Conservation (phyloP, 75 land plant genomes). For the Cryptomeria japonica region DNA sequence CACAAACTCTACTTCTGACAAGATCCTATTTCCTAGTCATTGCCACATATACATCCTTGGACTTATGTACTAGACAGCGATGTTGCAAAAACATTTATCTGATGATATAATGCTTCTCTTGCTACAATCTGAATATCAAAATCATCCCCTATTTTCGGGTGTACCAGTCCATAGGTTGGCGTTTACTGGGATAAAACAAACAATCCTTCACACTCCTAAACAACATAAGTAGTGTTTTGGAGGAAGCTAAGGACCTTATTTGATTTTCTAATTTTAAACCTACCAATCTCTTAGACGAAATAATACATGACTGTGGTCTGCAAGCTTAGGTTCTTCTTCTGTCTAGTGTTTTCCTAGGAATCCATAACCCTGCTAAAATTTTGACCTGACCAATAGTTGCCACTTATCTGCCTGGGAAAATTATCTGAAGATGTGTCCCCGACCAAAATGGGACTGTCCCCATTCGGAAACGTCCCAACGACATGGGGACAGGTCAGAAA, state of each 20-base stretch:
- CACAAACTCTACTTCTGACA: background rate
- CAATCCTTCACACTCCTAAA: background rate
- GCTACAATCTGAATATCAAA: background rate
- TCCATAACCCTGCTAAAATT: background rate
- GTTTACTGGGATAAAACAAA: background rate
- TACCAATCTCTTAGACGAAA: background rate
- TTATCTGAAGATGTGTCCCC: no score
- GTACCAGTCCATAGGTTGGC: background rate
- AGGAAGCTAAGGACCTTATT: background rate
- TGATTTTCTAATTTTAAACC: background rate
- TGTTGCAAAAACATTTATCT: background rate
- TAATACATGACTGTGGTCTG: background rate
- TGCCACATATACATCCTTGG: background rate
- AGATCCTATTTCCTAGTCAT: background rate
- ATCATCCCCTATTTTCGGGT: background rate
- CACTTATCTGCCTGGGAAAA: background rate
- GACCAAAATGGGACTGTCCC: no score
- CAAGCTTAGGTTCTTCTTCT: background rate
- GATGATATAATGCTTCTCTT: background rate
- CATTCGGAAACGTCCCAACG: no score
- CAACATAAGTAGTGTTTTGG: background rate
- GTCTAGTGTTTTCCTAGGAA: background rate
- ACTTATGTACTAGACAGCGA: background rate
- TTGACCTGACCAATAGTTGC: background rate
- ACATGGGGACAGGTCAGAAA: no score